Evolutionary conservation across 176 grass and related monocot genomes (phyloP).

Genomic region (Raddia guianensis): DNA sequence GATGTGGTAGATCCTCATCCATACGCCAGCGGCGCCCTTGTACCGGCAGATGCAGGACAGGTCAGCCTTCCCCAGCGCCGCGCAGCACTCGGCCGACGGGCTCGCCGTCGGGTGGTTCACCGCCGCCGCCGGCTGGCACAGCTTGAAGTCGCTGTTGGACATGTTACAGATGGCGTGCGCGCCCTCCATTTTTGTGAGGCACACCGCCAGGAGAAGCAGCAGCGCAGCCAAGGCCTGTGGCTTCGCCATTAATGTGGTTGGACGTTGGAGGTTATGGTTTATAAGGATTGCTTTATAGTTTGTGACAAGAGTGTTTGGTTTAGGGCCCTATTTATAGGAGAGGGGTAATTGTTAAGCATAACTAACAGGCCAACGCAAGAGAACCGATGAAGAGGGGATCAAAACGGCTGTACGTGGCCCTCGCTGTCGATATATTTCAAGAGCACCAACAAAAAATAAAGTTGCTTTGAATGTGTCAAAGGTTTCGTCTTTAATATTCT

Average conservation of each 20-base stretch:
- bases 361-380: too few species aligned
- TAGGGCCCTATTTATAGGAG: too few species aligned
- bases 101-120: conserved; percentile 30
- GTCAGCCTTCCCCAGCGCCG: conserved; percentile 43
- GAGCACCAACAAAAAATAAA: too few species aligned
- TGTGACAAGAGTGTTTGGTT: too few species aligned
- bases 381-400: too few species aligned
- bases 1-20: conserved; percentile 46
- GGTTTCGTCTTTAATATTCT: too few species aligned
- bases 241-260: background rate
- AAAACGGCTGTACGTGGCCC: too few species aligned
- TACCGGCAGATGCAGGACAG: conserved; percentile 63
- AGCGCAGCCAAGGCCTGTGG: background rate
- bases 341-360: too few species aligned
- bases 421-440: too few species aligned
- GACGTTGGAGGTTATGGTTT: too few species aligned
- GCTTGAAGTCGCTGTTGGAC: conserved; percentile 10
- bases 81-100: conserved; percentile 48
- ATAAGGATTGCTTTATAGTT: too few species aligned
- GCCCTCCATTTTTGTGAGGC: background rate
- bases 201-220: conserved; percentile 5
- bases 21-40: conserved; percentile 24
- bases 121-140: conserved; percentile 54
- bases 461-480: too few species aligned
- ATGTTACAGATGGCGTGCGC: conserved; percentile 57